Percentiles rank a stretch among this genome's conserved stretches.
Conservation (phyloP, 495 filamentous ascomycete species). For the Talaromyces adpressus region DNA sequence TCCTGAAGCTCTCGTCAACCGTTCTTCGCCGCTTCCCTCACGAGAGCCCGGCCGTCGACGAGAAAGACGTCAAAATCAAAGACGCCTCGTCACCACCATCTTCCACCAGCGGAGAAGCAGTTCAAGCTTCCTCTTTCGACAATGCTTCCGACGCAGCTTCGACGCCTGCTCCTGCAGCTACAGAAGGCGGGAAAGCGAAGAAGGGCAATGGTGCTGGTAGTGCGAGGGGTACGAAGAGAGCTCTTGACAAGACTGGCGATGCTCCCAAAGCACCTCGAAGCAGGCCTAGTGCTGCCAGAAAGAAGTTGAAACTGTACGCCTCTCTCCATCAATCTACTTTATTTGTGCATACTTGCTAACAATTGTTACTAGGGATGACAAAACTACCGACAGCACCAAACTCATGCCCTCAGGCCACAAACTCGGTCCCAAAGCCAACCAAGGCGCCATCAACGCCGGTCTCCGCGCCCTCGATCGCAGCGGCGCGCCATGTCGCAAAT, state of each 20-base stretch:
- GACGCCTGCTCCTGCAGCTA: conserved; percentile 43
- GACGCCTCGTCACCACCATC: conserved; percentile 35
- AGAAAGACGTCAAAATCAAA: conserved; percentile 26
- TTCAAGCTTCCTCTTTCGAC: conserved; percentile 46
- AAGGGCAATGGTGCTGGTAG: conserved; percentile 28
- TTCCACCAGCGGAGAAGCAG: conserved; percentile 42
- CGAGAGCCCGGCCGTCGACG: conserved; percentile 19
- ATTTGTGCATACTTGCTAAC: conserved; percentile 13
- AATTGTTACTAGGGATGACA: conserved; percentile 47
- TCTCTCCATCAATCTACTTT: conserved; percentile 16
- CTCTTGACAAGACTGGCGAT: conserved; percentile 50
- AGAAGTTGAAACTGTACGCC: conserved; percentile 87
- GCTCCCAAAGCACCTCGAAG: conserved; percentile 51
- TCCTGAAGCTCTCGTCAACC: conserved; percentile 45
- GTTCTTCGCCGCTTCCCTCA: conserved; percentile 39
- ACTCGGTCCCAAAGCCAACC: conserved; percentile 94
- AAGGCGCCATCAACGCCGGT: conserved; percentile 94
- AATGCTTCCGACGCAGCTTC: conserved; percentile 48
- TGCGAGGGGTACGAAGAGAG: conserved; percentile 45
- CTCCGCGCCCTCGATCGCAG: conserved; percentile 88
- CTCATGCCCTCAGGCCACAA: conserved; percentile 51
- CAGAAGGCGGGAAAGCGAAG: conserved; percentile 40
- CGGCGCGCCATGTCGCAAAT: conserved; percentile 85
- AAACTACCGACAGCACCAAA: conserved; percentile 45
- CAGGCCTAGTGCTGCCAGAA: conserved; percentile 92